Percentiles rank a stretch among this genome's conserved stretches.
Evolutionary conservation across 169 alveolate species (phyloP).

Genomic region (Sarcocystis neurona): DNA sequence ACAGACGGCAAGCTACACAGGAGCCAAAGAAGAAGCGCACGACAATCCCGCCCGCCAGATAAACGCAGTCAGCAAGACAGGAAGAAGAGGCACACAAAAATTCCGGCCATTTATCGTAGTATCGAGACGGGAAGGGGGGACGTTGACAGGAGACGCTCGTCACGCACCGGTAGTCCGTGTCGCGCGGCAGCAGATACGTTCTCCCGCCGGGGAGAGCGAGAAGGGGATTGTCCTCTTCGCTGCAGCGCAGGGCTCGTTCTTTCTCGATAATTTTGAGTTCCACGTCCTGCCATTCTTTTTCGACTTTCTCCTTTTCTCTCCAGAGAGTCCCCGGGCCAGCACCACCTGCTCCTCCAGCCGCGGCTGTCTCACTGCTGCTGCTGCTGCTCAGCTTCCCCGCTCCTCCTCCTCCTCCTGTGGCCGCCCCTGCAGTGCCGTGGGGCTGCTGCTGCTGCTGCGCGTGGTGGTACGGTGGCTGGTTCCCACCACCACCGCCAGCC

Average conservation of each 20-base stretch:
- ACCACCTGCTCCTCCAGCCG: conserved; percentile 19
- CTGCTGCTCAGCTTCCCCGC: not conserved
- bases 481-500: not conserved
- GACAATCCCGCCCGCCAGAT: too few species aligned
- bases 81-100: too few species aligned
- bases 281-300: conserved; percentile 21
- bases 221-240: not conserved
- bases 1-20: too few species aligned
- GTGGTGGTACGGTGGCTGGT: not conserved
- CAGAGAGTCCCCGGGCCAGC: not conserved
- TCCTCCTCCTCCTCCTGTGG: not conserved
- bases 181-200: conserved; percentile 7
- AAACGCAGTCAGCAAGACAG: too few species aligned
- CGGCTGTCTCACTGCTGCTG: too few species aligned
- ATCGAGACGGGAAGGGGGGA: too few species aligned
- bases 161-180: conserved; percentile 3
- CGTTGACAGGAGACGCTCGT: too few species aligned
- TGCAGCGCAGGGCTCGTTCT: conserved; percentile 1
- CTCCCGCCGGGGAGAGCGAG: conserved; percentile 35
- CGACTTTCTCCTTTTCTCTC: conserved; percentile 35
- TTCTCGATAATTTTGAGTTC: conserved; percentile 7
- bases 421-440: not conserved
- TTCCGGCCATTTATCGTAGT: too few species aligned
- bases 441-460: not conserved
- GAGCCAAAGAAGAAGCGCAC: too few species aligned